A percentile compares a stretch with the other conserved stretches of the same genome.
phyloP scores from a whole-genome alignment of 306 rosid species.

The Biancaea sappan region DNA sequence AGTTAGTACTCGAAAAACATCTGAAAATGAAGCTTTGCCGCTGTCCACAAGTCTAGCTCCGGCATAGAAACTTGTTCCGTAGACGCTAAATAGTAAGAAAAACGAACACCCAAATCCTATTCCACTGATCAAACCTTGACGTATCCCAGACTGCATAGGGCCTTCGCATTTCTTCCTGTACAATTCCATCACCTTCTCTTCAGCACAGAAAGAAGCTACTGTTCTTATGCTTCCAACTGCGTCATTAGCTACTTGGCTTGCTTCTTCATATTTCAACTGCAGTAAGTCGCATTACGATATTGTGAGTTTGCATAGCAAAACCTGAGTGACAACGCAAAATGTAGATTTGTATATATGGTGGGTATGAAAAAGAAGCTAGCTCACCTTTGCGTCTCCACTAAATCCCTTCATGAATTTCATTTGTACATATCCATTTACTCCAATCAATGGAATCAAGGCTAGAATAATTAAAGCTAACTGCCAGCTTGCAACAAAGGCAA shows the following conservation, averaged over 20 bases:
- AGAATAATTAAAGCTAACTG: conserved; percentile 60
- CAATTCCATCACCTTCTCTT: conserved; percentile 78
- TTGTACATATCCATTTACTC: conserved; percentile 59
- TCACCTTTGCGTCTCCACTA: conserved; percentile 68
- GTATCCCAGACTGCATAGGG: conserved; percentile 59
- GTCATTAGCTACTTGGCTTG: conserved; percentile 79
- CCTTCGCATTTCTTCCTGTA: conserved; percentile 73
- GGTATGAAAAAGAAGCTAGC: conserved; percentile 2
- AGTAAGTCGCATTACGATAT: conserved; percentile 23
- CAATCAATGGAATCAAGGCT: conserved; percentile 56
- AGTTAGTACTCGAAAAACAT: conserved; percentile 56
- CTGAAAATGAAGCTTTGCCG: conserved; percentile 53
- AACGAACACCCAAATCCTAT: conserved; percentile 62
- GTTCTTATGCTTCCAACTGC: conserved; percentile 87
- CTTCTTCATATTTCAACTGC: conserved; percentile 79
- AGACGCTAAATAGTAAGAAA: conserved; percentile 56
- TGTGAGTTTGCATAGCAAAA: conserved; percentile 4
- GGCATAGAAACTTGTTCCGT: conserved; percentile 67
- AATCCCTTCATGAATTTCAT: conserved; percentile 67
- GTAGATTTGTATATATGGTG: background rate
- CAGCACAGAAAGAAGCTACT: conserved; percentile 80
- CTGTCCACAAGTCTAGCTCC: conserved; percentile 61
- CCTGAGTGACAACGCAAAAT: background rate
- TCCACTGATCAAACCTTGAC: conserved; percentile 71
- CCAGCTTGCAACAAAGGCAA: conserved; percentile 76